Conservation (phyloP, 139 green algal species). For the Medakamo hakoo region DNA sequence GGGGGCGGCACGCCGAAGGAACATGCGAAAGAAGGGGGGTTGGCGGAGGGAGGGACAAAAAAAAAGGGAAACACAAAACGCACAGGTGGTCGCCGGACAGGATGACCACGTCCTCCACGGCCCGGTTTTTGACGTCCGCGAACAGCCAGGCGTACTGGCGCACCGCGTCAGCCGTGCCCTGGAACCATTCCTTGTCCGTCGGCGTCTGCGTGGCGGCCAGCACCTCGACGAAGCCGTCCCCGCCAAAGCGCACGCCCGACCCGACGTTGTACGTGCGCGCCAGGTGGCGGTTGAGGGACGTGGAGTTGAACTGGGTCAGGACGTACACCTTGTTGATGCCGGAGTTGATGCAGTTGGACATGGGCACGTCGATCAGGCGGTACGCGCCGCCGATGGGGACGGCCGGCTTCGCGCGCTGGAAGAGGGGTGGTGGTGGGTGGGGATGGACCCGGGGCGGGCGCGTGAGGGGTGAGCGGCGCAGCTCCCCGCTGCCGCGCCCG, state of each 20-base stretch:
- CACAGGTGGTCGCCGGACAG: constrained; percentile 83
- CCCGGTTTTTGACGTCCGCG: constrained; percentile 76
- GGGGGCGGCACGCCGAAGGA: not conserved
- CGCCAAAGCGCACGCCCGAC: constrained; percentile 57
- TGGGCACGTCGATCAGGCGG: constrained; percentile 96
- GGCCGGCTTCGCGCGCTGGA: constrained; percentile 77
- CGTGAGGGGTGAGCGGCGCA: too few relatives aligned
- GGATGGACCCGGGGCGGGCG: too few relatives aligned
- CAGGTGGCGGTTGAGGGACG: constrained; percentile 94
- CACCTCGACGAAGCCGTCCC: constrained; percentile 87
- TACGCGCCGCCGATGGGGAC: constrained; percentile 97
- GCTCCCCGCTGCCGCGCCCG: too few relatives aligned
- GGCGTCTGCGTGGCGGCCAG: constrained; percentile 81
- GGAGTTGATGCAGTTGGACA: constrained; percentile 99
- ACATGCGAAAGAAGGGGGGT: too few relatives aligned
- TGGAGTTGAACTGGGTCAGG: constrained; percentile 94
- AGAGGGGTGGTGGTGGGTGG: too few relatives aligned
- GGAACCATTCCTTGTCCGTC: constrained; percentile 67
- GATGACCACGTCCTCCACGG: constrained; percentile 93
- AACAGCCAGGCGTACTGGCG: constrained; percentile 94
- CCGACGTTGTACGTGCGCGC: constrained; percentile 94
- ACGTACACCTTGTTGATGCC: constrained; percentile 99
- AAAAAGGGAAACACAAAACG: not conserved
- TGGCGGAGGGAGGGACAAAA: not conserved
- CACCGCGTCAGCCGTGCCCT: constrained; percentile 95